Conservation (phyloP, 257 asterid genomes). For the Salvia miltiorrhiza region DNA sequence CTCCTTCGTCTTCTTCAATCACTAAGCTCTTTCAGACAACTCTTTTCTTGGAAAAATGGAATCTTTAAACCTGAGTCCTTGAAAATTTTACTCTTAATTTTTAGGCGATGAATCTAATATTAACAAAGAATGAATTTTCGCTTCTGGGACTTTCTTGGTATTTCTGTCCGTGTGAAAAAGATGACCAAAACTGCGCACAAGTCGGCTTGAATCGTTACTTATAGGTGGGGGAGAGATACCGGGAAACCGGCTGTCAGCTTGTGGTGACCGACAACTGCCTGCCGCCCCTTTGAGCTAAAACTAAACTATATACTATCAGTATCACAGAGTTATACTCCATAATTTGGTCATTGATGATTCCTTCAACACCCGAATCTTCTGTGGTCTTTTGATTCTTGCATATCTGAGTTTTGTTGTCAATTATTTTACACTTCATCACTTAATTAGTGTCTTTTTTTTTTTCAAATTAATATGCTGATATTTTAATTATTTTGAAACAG, state of each 20-base stretch:
- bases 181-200: constrained; percentile 21
- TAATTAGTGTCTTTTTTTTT: too few relatives aligned
- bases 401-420: neutral
- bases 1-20: too few relatives aligned
- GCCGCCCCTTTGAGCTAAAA: too few relatives aligned
- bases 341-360: neutral
- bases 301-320: too few relatives aligned
- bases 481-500: too few relatives aligned
- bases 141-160: constrained; percentile 31
- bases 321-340: too few relatives aligned
- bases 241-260: constrained; percentile 28
- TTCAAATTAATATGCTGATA: too few relatives aligned
- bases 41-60: neutral
- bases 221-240: neutral
- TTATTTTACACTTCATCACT: too few relatives aligned
- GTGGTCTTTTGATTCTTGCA: too few relatives aligned
- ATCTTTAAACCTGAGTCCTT: neutral
- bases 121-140: neutral
- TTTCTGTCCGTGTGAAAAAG: constrained; percentile 14
- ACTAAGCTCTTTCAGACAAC: neutral
- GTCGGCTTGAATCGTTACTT: constrained; percentile 21
- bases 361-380: neutral
- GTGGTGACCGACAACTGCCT: constrained; percentile 25
- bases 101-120: neutral
- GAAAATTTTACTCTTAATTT: neutral